Evolutionary conservation across 2,329 filamentous ascomycete genomes (phyloP), one percentile per base, ranked within the genome.

Genomic region (Blastomyces emzantsi): DNA sequence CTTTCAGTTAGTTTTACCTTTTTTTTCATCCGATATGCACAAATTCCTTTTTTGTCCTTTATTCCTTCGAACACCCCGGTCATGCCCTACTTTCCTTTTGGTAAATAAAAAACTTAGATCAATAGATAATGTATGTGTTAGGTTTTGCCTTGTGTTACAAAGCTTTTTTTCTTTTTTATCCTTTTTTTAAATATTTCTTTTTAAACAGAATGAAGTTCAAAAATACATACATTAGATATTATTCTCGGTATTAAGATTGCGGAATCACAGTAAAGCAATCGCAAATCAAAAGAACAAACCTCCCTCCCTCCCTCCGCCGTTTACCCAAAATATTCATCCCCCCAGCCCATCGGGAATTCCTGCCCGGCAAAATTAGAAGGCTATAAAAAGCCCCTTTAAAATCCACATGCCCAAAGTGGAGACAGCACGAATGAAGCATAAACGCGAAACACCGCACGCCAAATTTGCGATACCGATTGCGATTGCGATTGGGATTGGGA

Each of bases 91-190:
- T 30, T 52, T 43, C 25, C 43, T 55, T 55, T 60, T 60, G 33
- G 45, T 62, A 62, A 56, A 55, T 56, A 55, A 45, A 56, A 62
- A 9, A 51, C 9, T 55, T 54, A 55, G 49, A 56, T 51, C 41
- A 62, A 62, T 62, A 55, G 51, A 55, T 54, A 43, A 55, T 30
- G 39, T 62, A 62, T 52, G 47, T 62, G 7, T 25, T 19, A 52
- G 49, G 3, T 4, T 36, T 36, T 39, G 47, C 22, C 47, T 28
- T 51, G 22, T 13, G 22, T 51, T 47, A 17, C 17, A 19, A 33
- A 43, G 13, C 9, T 28, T 33, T 33, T 55, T 36, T 36, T 55
- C 6, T 36, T 6, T 61, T 59, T 60, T 47, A 0, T 33, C 13
- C n/a, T 60, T 60, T 30, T 60, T 30, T 19, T 8, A n/a, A 25